Conservation (phyloP, 2,329 filamentous ascomycete genomes). For the Lecanicillium sp. region DNA sequence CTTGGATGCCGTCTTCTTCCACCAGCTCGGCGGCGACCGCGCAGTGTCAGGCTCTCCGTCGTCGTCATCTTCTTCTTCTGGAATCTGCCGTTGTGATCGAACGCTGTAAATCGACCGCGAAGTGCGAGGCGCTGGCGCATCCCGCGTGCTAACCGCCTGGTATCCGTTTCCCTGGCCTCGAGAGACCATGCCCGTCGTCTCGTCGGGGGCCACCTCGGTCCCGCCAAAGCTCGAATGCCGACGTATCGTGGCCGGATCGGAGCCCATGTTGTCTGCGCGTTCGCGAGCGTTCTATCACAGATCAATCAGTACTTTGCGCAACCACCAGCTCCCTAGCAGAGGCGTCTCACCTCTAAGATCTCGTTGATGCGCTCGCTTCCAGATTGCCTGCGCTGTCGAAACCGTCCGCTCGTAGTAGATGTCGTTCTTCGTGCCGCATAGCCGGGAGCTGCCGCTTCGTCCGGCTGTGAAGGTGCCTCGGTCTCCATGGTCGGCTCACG, state of each 20-base stretch:
- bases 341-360: conserved; percentile 35
- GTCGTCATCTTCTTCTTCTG: conserved; percentile 14
- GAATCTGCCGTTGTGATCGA: conserved; percentile 10
- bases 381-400: conserved; percentile 20
- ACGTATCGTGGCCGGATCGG: conserved; percentile 12
- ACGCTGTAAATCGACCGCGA: conserved; percentile 12
- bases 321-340: neutral
- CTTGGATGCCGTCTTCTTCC: conserved; percentile 37
- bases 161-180: conserved; percentile 30
- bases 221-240: conserved; percentile 8
- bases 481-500: no score
- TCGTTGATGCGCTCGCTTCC: conserved; percentile 34
- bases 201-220: conserved; percentile 24
- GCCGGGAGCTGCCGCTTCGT: no score
- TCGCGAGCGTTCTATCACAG: conserved; percentile 30
- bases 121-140: neutral
- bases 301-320: neutral
- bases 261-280: conserved; percentile 33
- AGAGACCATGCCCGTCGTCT: conserved; percentile 32
- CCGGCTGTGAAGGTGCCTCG: no score
- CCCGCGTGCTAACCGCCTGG: conserved; percentile 25
- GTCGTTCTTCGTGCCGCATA: no score
- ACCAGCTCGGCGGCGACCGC: conserved; percentile 45
- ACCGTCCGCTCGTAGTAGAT: conserved; percentile 12
- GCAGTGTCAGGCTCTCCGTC: conserved; percentile 16